phyloP scores from a whole-genome alignment of 768 basidiomycete genomes.

The Galerina sulciceps region DNA sequence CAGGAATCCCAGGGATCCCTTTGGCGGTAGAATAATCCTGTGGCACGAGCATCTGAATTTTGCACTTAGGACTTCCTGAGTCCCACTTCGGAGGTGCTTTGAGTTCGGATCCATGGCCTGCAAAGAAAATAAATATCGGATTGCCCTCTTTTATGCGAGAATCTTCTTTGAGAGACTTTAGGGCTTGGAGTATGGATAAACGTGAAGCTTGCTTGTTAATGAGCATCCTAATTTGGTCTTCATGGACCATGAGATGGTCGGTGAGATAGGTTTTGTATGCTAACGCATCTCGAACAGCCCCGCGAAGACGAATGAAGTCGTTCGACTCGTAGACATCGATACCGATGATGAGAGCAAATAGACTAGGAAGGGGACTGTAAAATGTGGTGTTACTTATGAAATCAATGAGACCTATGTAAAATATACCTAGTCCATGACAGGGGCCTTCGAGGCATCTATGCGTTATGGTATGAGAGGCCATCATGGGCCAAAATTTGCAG shows the following conservation, averaged over 20 bases:
- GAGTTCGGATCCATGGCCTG: background rate
- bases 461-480: too few species aligned
- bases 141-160: background rate
- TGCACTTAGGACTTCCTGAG: background rate
- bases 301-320: background rate
- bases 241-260: background rate
- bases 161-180: background rate
- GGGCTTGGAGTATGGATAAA: background rate
- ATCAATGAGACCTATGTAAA: too few species aligned
- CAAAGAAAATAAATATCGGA: background rate
- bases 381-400: too few species aligned
- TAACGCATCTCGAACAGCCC: background rate
- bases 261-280: background rate
- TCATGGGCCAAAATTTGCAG: too few species aligned
- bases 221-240: background rate
- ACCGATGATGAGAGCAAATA: background rate
- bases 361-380: background rate
- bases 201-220: background rate
- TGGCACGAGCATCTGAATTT: background rate
- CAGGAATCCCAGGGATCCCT: background rate
- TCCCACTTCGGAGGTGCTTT: background rate
- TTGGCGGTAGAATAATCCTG: background rate
- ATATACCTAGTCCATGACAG: too few species aligned
- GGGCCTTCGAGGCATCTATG: too few species aligned
- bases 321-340: background rate